Conservation (phyloP, 2,329 filamentous ascomycete genomes). For the Pseudocercospora macadamiae region DNA sequence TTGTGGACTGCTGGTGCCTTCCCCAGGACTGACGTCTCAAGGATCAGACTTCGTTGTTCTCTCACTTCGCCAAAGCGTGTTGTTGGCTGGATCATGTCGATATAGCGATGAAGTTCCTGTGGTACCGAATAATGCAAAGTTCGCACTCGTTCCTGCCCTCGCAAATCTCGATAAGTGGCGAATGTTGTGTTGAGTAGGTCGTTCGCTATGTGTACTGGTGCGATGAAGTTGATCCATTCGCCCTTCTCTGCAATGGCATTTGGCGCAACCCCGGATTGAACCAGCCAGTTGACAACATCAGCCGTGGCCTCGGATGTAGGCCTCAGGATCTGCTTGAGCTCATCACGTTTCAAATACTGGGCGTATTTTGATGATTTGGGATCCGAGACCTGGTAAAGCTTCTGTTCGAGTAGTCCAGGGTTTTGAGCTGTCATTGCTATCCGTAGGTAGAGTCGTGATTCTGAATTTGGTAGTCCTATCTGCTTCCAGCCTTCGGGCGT, state of each 20-base stretch:
- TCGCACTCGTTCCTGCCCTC: slow-evolving; percentile 54
- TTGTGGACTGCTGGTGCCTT: slow-evolving; percentile 3
- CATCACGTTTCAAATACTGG: slow-evolving; percentile 62
- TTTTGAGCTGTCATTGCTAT: slow-evolving; percentile 27
- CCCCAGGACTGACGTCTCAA: slow-evolving; percentile 17
- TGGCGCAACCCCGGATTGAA: slow-evolving; percentile 52
- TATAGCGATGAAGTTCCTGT: slow-evolving; percentile 53
- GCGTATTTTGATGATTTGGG: slow-evolving; percentile 64
- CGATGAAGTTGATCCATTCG: slow-evolving; percentile 64
- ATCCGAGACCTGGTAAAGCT: slow-evolving; percentile 63
- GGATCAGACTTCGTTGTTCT: slow-evolving; percentile 22
- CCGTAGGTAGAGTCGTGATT: slow-evolving; percentile 21
- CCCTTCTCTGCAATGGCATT: slow-evolving; percentile 52
- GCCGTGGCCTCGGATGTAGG: slow-evolving; percentile 54
- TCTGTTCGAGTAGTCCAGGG: slow-evolving; percentile 55
- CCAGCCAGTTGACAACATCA: slow-evolving; percentile 60
- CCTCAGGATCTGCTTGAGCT: slow-evolving; percentile 59
- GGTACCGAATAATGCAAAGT: slow-evolving; percentile 66
- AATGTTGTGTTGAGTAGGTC: slow-evolving; percentile 62
- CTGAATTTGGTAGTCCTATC: slow-evolving; percentile 23
- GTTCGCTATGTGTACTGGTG: slow-evolving; percentile 51
- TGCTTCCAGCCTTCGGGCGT: slow-evolving; percentile 27
- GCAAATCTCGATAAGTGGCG: slow-evolving; percentile 50
- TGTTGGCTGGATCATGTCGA: slow-evolving; percentile 63
- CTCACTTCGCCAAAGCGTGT: slow-evolving; percentile 57